Base-by-base conservation (phyloP, 495 filamentous ascomycete genomes). In the Talaromyces adpressus region DNA sequence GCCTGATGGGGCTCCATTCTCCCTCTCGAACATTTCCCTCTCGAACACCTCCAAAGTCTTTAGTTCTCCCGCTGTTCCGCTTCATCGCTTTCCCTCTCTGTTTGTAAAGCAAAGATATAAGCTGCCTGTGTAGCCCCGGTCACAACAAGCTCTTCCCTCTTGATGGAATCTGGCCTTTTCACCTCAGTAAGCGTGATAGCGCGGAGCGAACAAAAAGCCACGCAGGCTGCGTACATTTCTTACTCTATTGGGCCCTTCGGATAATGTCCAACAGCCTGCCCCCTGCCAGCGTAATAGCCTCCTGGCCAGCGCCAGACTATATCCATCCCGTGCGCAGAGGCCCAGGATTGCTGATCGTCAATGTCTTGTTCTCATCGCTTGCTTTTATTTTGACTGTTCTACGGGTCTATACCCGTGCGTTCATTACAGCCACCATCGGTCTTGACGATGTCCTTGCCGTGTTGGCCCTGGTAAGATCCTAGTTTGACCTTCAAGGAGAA, bases 281-380 rank as follows among this genome's bases (percentile, higher is more conserved):
- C 34, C 81, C 82, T 1, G 9, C 64, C 12, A 69, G 75, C 18
- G 75, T 84, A 4, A 57, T 76, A 59, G 72, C 66, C 3, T 67
- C 74, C 64, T 87, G 84, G 84, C 84, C 85, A 4, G 65, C 52
- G n/a, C 77, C 83, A 4, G 85, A 87, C 67, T 83, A 82, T 69
- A 66, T 72, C 62, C 68, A 86, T 64, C 84, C 84, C 5, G 69
- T 72, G 23, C 81, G 78, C 4, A 79, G 81, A 57, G 84, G 82
- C 0, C 71, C 76, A 62, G 69, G 68, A 11, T 76, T 77, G 9
- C 65, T 78, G 54, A 66, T 81, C 18, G 68, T 83, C 58, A 82
- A 75, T 41, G 59, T 79, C 25, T 32, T 80, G 51, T 74, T 77
- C 52, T 62, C 71, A 11, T 47, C 59, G 6, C 29, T 84, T 7